Evolutionary conservation across 345 rosid species (phyloP).

Genomic region (Viola odorata): DNA sequence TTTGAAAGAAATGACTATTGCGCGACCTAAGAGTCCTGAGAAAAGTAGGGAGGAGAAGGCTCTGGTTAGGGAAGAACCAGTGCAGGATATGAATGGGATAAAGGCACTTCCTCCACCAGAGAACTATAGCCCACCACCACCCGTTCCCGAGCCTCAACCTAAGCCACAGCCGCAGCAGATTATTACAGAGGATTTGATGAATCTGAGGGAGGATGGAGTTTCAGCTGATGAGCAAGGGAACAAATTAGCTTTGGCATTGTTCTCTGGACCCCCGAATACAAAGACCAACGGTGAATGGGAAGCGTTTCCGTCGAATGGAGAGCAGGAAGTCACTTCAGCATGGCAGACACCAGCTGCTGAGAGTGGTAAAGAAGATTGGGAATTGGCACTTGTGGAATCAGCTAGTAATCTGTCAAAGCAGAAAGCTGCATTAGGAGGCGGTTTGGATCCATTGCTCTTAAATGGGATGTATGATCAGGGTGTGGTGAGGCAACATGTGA

Average conservation of each 20-base stretch:
- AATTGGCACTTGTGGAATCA: slow-evolving; percentile 24
- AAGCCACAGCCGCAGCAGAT: slow-evolving; percentile 9
- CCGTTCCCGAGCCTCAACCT: slow-evolving; percentile 9
- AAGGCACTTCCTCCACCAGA: slow-evolving; percentile 22
- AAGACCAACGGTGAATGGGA: slow-evolving; percentile 17
- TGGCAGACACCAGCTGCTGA: slow-evolving; percentile 27
- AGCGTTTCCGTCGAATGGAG: slow-evolving; percentile 15
- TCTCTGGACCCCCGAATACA: slow-evolving; percentile 7
- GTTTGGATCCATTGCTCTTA: slow-evolving; percentile 20
- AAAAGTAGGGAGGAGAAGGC: slow-evolving; percentile 7
- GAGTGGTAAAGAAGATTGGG: slow-evolving; percentile 22
- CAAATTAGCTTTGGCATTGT: slow-evolving; percentile 23
- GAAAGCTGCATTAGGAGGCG: slow-evolving; percentile 19
- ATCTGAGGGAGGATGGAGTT: slow-evolving; percentile 21
- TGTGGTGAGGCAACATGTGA: slow-evolving; percentile 24
- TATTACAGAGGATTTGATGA: slow-evolving; percentile 21
- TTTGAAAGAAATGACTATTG: slow-evolving; percentile 15
- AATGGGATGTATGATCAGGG: slow-evolving; percentile 30
- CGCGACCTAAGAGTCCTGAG: slow-evolving; percentile 12
- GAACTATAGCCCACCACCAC: slow-evolving; percentile 6
- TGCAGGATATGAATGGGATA: slow-evolving; percentile 9
- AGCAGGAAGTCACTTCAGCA: slow-evolving; percentile 20
- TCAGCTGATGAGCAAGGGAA: slow-evolving; percentile 20
- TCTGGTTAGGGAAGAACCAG: slow-evolving; percentile 2
- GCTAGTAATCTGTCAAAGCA: slow-evolving; percentile 21